Conservation (phyloP, 2,329 filamentous ascomycete genomes). For the Monosporascus sp. region DNA sequence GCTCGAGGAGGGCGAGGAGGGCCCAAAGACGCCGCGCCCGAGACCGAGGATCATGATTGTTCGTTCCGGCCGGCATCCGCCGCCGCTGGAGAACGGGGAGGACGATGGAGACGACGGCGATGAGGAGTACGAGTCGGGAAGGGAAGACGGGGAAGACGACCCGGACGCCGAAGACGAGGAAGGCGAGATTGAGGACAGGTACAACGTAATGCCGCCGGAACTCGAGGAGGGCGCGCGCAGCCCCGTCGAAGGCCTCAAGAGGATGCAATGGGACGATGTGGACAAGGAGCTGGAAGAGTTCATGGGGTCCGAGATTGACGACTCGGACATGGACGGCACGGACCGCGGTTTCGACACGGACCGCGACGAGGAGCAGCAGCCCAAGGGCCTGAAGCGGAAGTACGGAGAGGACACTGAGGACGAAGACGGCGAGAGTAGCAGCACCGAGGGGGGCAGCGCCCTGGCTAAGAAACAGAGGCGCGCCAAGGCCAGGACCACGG, state of each 20-base stretch:
- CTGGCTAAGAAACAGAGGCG: conserved; percentile 38
- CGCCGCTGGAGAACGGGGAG: conserved; percentile 20
- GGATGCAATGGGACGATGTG: conserved; percentile 32
- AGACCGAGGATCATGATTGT: conserved; percentile 41
- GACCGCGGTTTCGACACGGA: conserved; percentile 16
- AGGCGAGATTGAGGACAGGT: conserved; percentile 35
- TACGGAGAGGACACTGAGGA: conserved; percentile 20
- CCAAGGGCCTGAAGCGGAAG: conserved; percentile 26
- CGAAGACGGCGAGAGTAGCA: conserved; percentile 6
- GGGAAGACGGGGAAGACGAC: conserved; percentile 30
- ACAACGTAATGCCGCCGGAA: conserved; percentile 45
- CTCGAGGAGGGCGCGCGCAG: conserved; percentile 36
- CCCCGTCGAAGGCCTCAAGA: conserved; percentile 26
- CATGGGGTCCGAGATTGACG: conserved; percentile 47
- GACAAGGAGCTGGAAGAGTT: conserved; percentile 65
- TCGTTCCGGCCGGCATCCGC: conserved; percentile 14
- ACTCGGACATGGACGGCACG: conserved; percentile 39
- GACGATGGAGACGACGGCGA: conserved; percentile 40
- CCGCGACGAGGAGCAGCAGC: conserved; percentile 29
- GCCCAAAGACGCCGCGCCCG: conserved; percentile 30
- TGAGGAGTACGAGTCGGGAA: conserved; percentile 34
- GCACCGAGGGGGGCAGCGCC: conserved; percentile 20
- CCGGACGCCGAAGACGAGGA: conserved; percentile 29
- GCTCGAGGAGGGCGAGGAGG: conserved; percentile 20
- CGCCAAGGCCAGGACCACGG: conserved; percentile 33